Evolutionary conservation across 768 basidiomycete species (phyloP), one percentile per base, ranked within the genome.

Genomic region (Gloeophyllum trabeum): DNA sequence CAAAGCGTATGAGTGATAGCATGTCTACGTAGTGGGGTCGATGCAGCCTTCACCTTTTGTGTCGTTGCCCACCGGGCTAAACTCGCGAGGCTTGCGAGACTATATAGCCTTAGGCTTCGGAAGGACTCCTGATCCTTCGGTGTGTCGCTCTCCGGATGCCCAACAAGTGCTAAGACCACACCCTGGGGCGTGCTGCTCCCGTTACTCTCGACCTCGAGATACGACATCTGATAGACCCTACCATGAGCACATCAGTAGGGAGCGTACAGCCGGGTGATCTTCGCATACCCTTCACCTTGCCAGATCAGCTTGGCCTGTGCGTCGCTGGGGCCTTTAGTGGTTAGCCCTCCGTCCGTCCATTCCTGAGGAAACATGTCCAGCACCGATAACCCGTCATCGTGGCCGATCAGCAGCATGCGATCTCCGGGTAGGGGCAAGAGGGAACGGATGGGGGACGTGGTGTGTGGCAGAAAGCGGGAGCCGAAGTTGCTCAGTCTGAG

Each of bases 391-490:
- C 88, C 88, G 44, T 79, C 70, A 47, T 86, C 81, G 43, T 84
- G 81, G 3, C 88, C 88, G 21, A 91, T 72, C 10, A 91, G 71
- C n/a, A 91, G 43, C 28, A 85, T 57, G 40, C 69, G 67, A 47
- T 83, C 75, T 16, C 70, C 70, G 28, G 75, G 62, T 18, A 91
- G 54, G 5, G 88, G 85, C 24, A 91, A 67, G 7, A 89, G 57
- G 57, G 82, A 81, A 43, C 78, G 75, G 46, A 91, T 90, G 24
- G 73, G 84, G 1, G 73, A 68, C 2, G 74, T 81, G 13, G 86
- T 63, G 51, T 91, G 88, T 7, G 88, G 87, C 24, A 91, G 65
- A 56, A 91, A 91, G 13, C 87, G 73, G 16, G 87, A 90, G 18
- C 88, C 88, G 54, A 91, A 89, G 32, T 84, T 74, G 51, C 80